Evolutionary conservation across 192 early-diverging fungal species (phyloP).

Genomic region (Podila epicladia): DNA sequence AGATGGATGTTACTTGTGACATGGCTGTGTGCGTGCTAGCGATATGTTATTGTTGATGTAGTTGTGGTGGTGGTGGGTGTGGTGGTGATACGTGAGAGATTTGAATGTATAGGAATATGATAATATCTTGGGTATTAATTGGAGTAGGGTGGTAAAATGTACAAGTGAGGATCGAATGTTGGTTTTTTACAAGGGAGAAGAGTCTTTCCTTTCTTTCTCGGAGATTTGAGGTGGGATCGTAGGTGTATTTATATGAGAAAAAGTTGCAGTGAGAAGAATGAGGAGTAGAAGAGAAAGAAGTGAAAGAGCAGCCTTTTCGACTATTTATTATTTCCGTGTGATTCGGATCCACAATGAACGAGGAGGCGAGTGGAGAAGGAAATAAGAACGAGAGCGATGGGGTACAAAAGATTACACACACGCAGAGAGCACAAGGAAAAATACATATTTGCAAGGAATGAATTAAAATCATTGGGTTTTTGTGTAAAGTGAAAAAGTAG

Average conservation of each 20-base stretch:
- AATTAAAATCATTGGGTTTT: too few relatives aligned
- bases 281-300: background rate
- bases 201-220: background rate
- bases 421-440: too few relatives aligned
- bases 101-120: background rate
- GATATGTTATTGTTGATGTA: background rate
- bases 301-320: background rate
- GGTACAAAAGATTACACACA: too few relatives aligned
- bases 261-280: background rate
- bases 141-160: background rate
- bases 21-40: background rate
- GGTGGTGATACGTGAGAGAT: too few relatives aligned
- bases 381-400: too few relatives aligned
- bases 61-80: too few relatives aligned
- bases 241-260: background rate
- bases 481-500: too few relatives aligned
- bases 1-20: slow-evolving; percentile 18
- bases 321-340: background rate
- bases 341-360: background rate
- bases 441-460: too few relatives aligned
- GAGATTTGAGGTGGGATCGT: background rate
- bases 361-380: background rate
- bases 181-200: too few relatives aligned
- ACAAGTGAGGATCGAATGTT: background rate
- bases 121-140: background rate